These are phyloP conservation scores for Pythium dissotocum DNA, from an alignment of 352 stramenopile species.

Conservation along the genomic window DNA sequence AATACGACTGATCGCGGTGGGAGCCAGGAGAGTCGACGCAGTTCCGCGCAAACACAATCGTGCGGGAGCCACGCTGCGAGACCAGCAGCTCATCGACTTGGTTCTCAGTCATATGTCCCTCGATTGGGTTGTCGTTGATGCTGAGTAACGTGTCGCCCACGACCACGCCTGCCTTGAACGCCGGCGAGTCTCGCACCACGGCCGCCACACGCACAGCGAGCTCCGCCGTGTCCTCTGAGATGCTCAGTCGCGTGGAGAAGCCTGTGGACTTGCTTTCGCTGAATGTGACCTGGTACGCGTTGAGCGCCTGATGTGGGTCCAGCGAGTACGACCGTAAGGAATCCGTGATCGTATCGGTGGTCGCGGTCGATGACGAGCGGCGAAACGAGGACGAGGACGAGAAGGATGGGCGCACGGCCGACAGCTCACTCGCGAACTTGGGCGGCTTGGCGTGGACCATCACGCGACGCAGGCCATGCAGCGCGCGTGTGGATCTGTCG, in stretches of 20 bases:
- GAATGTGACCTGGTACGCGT: slow-evolving; percentile 70
- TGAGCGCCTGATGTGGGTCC: slow-evolving; percentile 27
- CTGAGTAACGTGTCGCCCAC: slow-evolving; percentile 59
- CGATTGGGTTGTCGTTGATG: slow-evolving; percentile 62
- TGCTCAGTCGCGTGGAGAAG: slow-evolving; percentile 37
- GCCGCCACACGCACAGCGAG: slow-evolving; percentile 51
- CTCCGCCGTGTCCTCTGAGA: slow-evolving; percentile 30
- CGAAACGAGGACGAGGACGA: slow-evolving; percentile 1
- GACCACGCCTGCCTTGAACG: slow-evolving; percentile 52
- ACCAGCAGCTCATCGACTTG: slow-evolving; percentile 66
- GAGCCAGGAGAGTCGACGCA: slow-evolving; percentile 34
- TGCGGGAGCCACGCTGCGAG: slow-evolving; percentile 46
- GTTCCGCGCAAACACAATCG: slow-evolving; percentile 57
- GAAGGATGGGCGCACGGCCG: slow-evolving; percentile 26
- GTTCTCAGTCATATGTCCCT: slow-evolving; percentile 59
- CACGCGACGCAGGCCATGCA: slow-evolving; percentile 64
- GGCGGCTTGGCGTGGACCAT: slow-evolving; percentile 67
- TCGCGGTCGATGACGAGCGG: slow-evolving; percentile 17
- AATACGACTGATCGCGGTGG: neutral
- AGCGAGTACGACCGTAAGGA: slow-evolving; percentile 23
- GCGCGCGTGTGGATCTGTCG: slow-evolving; percentile 36
- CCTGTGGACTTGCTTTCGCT: slow-evolving; percentile 44
- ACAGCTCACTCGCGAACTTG: slow-evolving; percentile 57
- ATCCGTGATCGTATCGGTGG: neutral
- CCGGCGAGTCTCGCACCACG: slow-evolving; percentile 58